Evolutionary conservation across 73 alveolate genomes (phyloP).

Genomic region (Uronychia setigera): DNA sequence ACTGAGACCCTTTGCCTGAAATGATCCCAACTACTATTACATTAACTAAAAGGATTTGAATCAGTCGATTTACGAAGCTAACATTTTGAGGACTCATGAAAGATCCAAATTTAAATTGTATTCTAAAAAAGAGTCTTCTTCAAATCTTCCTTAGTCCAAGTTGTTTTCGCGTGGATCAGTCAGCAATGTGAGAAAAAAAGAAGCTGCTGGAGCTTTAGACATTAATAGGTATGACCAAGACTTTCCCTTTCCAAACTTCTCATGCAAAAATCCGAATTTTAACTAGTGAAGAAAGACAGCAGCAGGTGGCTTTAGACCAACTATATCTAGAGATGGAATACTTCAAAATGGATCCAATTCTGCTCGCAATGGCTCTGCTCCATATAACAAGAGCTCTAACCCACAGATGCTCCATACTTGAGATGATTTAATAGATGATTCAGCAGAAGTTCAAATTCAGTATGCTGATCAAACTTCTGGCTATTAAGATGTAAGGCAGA

Average conservation of each 20-base stretch:
- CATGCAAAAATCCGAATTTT: not conserved
- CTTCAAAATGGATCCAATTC: too few species aligned
- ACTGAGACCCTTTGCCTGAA: slow-evolving; percentile 1
- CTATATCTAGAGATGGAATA: too few species aligned
- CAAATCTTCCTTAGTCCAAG: not conserved
- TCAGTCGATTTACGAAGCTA: not conserved
- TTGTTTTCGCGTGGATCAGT: not conserved
- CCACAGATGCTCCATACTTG: too few species aligned
- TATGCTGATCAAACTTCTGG: too few species aligned
- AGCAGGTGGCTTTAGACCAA: too few species aligned
- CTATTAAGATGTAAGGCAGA: too few species aligned
- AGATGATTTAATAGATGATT: too few species aligned
- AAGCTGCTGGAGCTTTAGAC: not conserved
- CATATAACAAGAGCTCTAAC: too few species aligned
- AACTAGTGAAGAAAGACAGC: not conserved
- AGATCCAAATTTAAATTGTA: not conserved
- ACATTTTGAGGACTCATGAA: not conserved
- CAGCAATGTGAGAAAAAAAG: too few species aligned
- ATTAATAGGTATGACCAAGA: not conserved
- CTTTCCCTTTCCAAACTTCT: not conserved
- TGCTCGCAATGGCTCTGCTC: too few species aligned
- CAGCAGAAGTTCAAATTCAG: too few species aligned
- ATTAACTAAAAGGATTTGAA: not conserved
- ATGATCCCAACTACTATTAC: not conserved
- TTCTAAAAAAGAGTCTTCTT: not conserved